A percentile compares a stretch with the other conserved stretches of the same genome.
These are phyloP conservation scores for Wickerhamomyces silvicola DNA, from an alignment of 805 yeast genomes.

Conservation along the genomic window DNA sequence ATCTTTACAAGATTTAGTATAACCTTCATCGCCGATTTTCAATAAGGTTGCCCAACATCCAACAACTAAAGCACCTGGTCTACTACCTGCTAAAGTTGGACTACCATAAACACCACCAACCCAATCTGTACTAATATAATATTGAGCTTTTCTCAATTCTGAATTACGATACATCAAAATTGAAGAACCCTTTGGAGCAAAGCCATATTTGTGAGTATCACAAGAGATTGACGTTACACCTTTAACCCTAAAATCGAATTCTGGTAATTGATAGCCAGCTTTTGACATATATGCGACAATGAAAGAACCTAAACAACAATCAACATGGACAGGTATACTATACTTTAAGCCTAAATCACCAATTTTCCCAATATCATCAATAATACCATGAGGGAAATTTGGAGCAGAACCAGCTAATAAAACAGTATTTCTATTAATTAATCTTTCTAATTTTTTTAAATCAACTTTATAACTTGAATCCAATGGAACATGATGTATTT, in stretches of 20 bases:
- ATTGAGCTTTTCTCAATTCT: constrained; percentile 70
- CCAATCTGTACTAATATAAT: constrained; percentile 82
- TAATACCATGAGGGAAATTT: constrained; percentile 93
- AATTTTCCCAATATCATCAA: constrained; percentile 77
- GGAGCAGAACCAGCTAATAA: constrained; percentile 92
- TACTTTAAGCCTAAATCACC: constrained; percentile 51
- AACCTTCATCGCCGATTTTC: constrained; percentile 79
- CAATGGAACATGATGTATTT: constrained; percentile 70
- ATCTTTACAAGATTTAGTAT: constrained; percentile 53
- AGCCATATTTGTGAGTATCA: constrained; percentile 98
- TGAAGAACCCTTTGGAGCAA: constrained; percentile 96
- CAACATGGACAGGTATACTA: constrained; percentile 88
- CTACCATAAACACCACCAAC: constrained; percentile 94
- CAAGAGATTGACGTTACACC: constrained; percentile 98
- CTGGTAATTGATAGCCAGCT: constrained; percentile 43
- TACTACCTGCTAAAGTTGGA: constrained; percentile 92
- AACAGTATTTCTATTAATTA: constrained; percentile 75
- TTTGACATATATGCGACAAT: constrained; percentile 72
- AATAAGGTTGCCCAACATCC: constrained; percentile 97
- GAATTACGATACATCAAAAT: constrained; percentile 79
- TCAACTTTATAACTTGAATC: constrained; percentile 66
- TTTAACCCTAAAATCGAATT: constrained; percentile 79
- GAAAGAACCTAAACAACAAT: constrained; percentile 93
- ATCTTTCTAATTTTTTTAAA: constrained; percentile 47
- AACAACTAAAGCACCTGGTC: constrained; percentile 96